A percentile compares a stretch with the other conserved stretches of the same genome.
These are phyloP conservation scores for Corymbia maculata DNA, from an alignment of 345 rosid species.

Conservation along the genomic window DNA sequence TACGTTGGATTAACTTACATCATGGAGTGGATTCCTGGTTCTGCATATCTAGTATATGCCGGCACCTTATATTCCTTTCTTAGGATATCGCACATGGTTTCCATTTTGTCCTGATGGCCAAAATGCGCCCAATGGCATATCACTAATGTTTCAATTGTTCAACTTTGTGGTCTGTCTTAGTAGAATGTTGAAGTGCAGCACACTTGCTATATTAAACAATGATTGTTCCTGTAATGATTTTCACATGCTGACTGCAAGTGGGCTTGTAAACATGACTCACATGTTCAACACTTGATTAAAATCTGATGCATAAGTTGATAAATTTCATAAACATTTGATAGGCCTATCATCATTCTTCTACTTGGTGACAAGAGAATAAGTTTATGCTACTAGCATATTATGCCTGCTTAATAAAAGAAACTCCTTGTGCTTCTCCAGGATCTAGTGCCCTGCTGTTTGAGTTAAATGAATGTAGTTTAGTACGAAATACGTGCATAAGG, in stretches of 20 bases:
- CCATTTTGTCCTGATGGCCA: background rate
- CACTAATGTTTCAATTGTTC: background rate
- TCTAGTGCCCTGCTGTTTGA: background rate
- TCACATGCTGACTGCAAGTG: background rate
- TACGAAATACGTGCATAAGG: background rate
- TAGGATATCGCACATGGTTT: background rate
- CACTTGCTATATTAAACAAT: background rate
- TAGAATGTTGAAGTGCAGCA: background rate
- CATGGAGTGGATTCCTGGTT: background rate
- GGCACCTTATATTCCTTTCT: background rate
- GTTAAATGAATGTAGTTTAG: background rate
- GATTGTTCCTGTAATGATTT: background rate
- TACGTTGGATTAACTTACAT: background rate
- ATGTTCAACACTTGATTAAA: background rate
- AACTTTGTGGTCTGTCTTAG: background rate
- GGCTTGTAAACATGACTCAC: background rate
- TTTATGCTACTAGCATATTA: background rate
- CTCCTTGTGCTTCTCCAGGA: background rate
- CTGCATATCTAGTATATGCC: background rate
- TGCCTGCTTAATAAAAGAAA: background rate
- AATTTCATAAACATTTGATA: background rate
- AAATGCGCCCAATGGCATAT: background rate
- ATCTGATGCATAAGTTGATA: background rate
- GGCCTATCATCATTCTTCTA: background rate
- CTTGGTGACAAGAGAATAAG: background rate